Base-by-base conservation (phyloP, 441 rosid genomes). In the Flueggea neowawraea region DNA sequence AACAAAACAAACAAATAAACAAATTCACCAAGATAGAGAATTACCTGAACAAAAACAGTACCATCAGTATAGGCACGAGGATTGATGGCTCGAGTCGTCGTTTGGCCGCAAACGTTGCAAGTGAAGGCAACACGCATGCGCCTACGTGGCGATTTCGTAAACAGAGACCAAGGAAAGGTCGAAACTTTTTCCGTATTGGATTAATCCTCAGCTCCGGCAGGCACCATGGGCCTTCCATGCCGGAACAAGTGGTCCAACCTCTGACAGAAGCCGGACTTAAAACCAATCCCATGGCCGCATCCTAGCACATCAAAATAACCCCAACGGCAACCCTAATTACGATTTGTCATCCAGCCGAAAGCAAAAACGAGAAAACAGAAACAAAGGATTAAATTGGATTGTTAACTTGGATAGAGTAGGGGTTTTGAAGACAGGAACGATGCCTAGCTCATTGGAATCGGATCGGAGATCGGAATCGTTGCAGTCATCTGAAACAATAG, bases 81-180 rank as follows among this genome's bases (percentile, higher is more conserved):
- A 67, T 91, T 91, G 61, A 91, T 89, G 61, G 95, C 96, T 44
- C 95, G 81, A 49, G 91, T 91, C 17, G 96, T 91, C 72, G 96
- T 85, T 68, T 89, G 96, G 10, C 95, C 90, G 63, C 96, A 87
- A 48, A 91, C 80, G 50, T 91, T 91, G 76, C 96, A 89, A 67
- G 96, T 91, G 76, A 91, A 91, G 17, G 96, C 95, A 36, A 91
- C 98, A 17, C 91, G 96, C 96, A 89, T 91, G 57, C 98, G 81
- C 76, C 96, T 71, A n/a, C 96, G 96, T 0, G 96, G 98, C 2
- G 98, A 91, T 75, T 84, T 89, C 49, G 95, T 89, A 76, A 91
- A 89, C 54, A 89, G 82, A 48, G 96, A 91, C 95, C 98, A 94
- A 4, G 98, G 98, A 54, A 94, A 76, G 56, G 98, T 94, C 16